These are phyloP conservation scores for Nothophaeocryptopus gaeumannii DNA, from an alignment of 2,329 filamentous ascomycete species.

Conservation along the genomic window DNA sequence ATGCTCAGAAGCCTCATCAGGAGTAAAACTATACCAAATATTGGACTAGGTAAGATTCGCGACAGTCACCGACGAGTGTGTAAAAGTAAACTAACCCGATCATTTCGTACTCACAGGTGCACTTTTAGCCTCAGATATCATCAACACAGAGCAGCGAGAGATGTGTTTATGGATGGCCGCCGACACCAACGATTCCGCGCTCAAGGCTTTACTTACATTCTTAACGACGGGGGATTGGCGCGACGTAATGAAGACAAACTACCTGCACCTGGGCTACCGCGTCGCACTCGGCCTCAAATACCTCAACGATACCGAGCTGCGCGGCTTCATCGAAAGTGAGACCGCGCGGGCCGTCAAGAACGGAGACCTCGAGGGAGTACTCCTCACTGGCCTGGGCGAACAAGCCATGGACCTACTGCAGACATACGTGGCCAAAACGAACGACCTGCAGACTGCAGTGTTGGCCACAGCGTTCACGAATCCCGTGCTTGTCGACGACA, in stretches of 20 bases:
- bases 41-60: constrained; percentile 38
- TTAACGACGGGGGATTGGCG: constrained; percentile 76
- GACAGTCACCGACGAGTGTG: no score
- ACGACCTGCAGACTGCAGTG: constrained; percentile 75
- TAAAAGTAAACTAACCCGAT: no score
- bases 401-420: constrained; percentile 71
- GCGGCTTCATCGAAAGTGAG: constrained; percentile 48
- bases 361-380: constrained; percentile 73
- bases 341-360: constrained; percentile 59
- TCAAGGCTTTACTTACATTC: constrained; percentile 74
- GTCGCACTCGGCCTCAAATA: constrained; percentile 71
- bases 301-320: constrained; percentile 56
- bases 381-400: constrained; percentile 74
- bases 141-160: constrained; percentile 59
- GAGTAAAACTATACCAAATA: constrained; percentile 62
- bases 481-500: constrained; percentile 73
- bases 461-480: constrained; percentile 71
- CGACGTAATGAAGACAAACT: constrained; percentile 67
- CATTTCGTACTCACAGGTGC: constrained; percentile 27
- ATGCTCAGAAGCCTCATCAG: constrained; percentile 67
- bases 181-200: constrained; percentile 70
- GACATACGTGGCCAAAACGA: constrained; percentile 70
- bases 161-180: constrained; percentile 62
- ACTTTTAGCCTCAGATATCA: constrained; percentile 47
- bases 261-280: constrained; percentile 71